These are phyloP conservation scores for Aspergillus leporis DNA, from an alignment of 495 filamentous ascomycete species.

Conservation along the genomic window DNA sequence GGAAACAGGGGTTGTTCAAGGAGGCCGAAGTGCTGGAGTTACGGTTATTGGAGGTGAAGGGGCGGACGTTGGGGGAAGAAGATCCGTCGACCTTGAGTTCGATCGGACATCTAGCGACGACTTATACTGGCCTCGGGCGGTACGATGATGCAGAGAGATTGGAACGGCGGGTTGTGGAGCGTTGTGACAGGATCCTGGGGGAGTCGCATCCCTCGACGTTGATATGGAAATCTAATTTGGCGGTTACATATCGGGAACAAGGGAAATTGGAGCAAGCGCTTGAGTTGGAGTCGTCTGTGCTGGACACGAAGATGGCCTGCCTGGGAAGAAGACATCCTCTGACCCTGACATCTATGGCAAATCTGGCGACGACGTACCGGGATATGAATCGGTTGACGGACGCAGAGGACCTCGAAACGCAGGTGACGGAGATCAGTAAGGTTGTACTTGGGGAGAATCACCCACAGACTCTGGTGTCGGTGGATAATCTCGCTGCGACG, in stretches of 20 bases:
- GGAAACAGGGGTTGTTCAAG: constrained; percentile 28
- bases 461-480: constrained; percentile 26
- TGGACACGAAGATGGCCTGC: constrained; percentile 12
- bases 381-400: constrained; percentile 27
- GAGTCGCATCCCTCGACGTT: constrained; percentile 28
- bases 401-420: constrained; percentile 28
- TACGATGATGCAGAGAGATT: constrained; percentile 33
- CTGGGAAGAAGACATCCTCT: constrained; percentile 37
- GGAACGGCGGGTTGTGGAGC: constrained; percentile 26
- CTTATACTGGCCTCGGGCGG: constrained; percentile 28
- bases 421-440: constrained; percentile 17
- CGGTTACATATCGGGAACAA: constrained; percentile 15
- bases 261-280: constrained; percentile 31
- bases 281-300: constrained; percentile 21
- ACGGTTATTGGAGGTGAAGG: constrained; percentile 25
- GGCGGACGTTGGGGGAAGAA: constrained; percentile 12
- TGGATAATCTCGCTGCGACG: constrained; percentile 28
- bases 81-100: constrained; percentile 28
- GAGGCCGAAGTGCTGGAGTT: constrained; percentile 29
- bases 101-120: constrained; percentile 27
- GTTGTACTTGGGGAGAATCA: constrained; percentile 18
- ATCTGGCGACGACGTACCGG: constrained; percentile 11
- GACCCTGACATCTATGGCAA: constrained; percentile 34
- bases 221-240: constrained; percentile 26
- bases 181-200: constrained; percentile 1